Conservation (phyloP, 306 rosid genomes). For the Morella rubra region DNA sequence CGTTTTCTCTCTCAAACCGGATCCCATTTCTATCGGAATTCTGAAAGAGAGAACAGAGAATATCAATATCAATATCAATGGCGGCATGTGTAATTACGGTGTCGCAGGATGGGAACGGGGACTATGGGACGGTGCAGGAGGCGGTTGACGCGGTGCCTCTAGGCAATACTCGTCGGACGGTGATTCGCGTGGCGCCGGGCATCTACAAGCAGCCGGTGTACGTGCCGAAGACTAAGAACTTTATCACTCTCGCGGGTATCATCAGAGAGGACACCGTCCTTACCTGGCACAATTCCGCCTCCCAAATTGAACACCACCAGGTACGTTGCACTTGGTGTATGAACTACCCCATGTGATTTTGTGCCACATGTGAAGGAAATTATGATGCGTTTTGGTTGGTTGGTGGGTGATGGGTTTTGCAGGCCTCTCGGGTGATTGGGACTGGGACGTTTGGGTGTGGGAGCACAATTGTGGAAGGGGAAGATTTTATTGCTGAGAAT, state of each 20-base stretch:
- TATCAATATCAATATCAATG: conserved; percentile 36
- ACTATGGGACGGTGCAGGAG: conserved; percentile 73
- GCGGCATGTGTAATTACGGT: conserved; percentile 55
- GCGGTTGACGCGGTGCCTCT: conserved; percentile 85
- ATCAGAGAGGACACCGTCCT: conserved; percentile 64
- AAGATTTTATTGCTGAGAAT: conserved; percentile 89
- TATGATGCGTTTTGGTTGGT: conserved; percentile 5
- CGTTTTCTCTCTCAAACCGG: background rate
- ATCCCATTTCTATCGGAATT: background rate
- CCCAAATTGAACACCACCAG: conserved; percentile 71
- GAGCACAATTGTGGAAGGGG: conserved; percentile 81
- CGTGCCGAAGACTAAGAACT: conserved; percentile 82
- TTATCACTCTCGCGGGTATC: conserved; percentile 64
- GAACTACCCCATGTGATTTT: conserved; percentile 22
- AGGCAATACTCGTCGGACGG: conserved; percentile 60
- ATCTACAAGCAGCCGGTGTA: conserved; percentile 74
- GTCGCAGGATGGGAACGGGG: conserved; percentile 66
- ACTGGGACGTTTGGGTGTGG: conserved; percentile 95
- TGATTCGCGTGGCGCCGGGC: conserved; percentile 76
- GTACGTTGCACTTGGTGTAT: conserved; percentile 29
- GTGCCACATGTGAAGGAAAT: conserved; percentile 10
- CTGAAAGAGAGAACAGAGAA: background rate
- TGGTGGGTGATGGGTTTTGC: conserved; percentile 14
- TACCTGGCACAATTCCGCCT: conserved; percentile 85
- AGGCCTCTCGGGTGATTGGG: conserved; percentile 68